Evolutionary conservation across 106 monocot species (phyloP), one percentile per base, ranked within the genome.

Genomic region (Vanilla planifolia): DNA sequence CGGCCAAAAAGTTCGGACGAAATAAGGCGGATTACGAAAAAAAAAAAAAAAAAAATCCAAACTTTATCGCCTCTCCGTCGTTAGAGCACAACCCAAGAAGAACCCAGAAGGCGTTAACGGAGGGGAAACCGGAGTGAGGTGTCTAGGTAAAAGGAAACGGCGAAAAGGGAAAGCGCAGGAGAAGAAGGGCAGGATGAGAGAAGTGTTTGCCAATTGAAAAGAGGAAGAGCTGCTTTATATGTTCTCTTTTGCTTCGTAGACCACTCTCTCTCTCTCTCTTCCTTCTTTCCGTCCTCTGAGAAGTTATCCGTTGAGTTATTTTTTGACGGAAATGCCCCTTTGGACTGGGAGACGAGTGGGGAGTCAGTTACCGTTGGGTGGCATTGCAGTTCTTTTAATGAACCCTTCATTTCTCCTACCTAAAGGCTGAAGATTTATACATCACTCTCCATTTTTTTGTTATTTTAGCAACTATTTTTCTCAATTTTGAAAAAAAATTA

Each of bases 241-340:
- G 35, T 57, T 40, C 41, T 43, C 33, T 33, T 36, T 51, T 45
- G 60, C 47, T 21, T 14, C 11, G 11, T 15, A 46, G 35, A 45
- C 46, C 39, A 35, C 22, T 70, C 50, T 69, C 39, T 11, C 14
- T 53, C n/a, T 41, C 37, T 35, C 45, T 51, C 34, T 22, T 5
- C 19, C 45, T 40, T 50, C 44, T 50, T 42, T 42, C 15, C 20
- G 60, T 20, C 15, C 24, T 22, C 8, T 42, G 40, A 60, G 17
- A 42, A 69, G 20, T 62, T 22, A 41, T 16, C 68, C 68, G 68
- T 68, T 68, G 68, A 57, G 59, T 25, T 13, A 11, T 68, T 35
- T 58, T 36, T 21, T 59, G 58, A 59, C 68, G 46, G 32, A 59
- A 68, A 68, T 48, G 56, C 67, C 68, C 59, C 47, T 59, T 19